phyloP scores from a whole-genome alignment of 345 rosid species.

The Citrus maxima region DNA sequence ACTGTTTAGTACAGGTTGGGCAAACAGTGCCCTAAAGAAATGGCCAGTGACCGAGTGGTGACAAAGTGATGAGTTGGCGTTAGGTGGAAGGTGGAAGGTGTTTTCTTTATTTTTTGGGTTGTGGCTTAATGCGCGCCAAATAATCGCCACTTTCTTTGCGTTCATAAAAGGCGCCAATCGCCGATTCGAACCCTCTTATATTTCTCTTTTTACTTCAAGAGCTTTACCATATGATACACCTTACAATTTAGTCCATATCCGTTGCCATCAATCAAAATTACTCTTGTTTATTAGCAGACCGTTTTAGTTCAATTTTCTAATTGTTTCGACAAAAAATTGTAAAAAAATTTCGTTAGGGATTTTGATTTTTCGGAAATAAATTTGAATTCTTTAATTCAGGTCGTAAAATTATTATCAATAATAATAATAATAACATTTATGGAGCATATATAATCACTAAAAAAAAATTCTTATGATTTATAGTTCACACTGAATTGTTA shows the following conservation, averaged over 20 bases:
- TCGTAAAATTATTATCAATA: too few species aligned
- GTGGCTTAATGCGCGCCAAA: constrained; percentile 24
- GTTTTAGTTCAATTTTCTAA: too few species aligned
- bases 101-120: not conserved
- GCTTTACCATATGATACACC: not conserved
- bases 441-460: too few species aligned
- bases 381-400: too few species aligned
- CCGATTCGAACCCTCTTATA: constrained; percentile 25
- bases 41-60: not conserved
- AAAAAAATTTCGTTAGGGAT: too few species aligned
- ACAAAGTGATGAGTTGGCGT: not conserved
- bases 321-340: too few species aligned
- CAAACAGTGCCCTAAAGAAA: not conserved
- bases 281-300: too few species aligned
- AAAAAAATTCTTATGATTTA: too few species aligned
- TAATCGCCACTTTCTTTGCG: constrained; percentile 22
- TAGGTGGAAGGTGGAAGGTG: not conserved
- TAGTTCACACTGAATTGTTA: too few species aligned
- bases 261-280: not conserved
- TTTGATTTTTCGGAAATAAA: too few species aligned
- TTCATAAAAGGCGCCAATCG: constrained; percentile 28
- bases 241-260: not conserved
- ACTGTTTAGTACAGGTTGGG: too few species aligned
- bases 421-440: too few species aligned
- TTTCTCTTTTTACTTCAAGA: not conserved